These are phyloP conservation scores for Leishmania lainsoni DNA, from an alignment of 208 protist species.

Conservation along the genomic window DNA sequence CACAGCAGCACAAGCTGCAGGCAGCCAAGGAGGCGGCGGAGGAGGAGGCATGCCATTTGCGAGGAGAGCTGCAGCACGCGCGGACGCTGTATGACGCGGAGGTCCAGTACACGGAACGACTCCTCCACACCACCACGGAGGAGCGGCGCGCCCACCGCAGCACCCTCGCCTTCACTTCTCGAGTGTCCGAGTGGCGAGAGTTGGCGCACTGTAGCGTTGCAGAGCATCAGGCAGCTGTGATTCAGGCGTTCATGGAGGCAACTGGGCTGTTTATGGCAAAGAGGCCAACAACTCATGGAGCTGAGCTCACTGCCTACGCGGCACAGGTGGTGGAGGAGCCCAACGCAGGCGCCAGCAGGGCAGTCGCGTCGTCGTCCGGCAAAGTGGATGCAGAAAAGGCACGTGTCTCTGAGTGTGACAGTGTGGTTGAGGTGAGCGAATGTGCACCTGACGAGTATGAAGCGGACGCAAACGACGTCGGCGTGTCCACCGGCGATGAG, in stretches of 20 bases:
- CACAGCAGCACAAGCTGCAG: conserved; percentile 13
- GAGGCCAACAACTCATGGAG: background rate
- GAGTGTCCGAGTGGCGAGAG: conserved; percentile 11
- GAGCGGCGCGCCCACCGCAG: conserved; percentile 11
- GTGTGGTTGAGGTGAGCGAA: conserved; percentile 12
- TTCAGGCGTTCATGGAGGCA: conserved; percentile 5
- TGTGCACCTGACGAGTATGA: background rate
- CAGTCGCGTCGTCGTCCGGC: background rate
- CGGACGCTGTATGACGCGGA: conserved; percentile 17
- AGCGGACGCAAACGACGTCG: background rate
- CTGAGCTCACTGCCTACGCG: background rate
- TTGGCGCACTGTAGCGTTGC: background rate
- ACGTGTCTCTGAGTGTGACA: background rate
- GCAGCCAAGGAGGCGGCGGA: conserved; percentile 2
- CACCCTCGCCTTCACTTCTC: background rate
- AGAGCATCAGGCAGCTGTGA: conserved; percentile 3
- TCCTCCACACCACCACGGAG: background rate
- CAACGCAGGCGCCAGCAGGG: background rate
- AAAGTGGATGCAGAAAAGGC: background rate
- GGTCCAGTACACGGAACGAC: conserved; percentile 4
- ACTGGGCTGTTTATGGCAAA: background rate
- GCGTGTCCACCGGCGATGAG: background rate
- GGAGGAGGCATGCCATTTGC: conserved; percentile 12
- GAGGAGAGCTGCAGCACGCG: conserved; percentile 21
- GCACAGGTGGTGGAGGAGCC: background rate